These are phyloP conservation scores for Euphorbia pulcherrima DNA, from an alignment of 345 rosid species.

Conservation along the genomic window DNA sequence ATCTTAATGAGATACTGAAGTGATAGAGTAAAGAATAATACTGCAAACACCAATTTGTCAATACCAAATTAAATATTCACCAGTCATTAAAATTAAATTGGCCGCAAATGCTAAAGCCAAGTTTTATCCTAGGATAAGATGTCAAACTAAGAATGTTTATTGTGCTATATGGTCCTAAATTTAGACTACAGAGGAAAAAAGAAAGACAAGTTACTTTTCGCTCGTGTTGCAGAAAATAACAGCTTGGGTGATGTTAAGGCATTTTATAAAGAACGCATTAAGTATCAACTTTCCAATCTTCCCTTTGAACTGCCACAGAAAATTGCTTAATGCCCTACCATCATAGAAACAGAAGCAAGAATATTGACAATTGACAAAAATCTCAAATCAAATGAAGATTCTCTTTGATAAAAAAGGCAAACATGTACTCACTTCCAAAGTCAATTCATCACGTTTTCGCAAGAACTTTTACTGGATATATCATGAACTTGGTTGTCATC, in stretches of 20 bases:
- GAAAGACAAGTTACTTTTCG: constrained; percentile 51
- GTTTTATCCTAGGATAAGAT: not conserved
- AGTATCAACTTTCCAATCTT: constrained; percentile 98
- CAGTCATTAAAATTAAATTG: not conserved
- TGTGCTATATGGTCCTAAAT: not conserved
- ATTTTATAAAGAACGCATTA: constrained; percentile 89
- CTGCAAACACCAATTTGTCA: not conserved
- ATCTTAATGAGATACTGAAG: not conserved
- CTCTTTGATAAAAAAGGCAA: not conserved
- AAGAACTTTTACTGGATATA: constrained; percentile 90
- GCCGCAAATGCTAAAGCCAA: not conserved
- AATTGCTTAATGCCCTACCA: constrained; percentile 91
- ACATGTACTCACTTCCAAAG: constrained; percentile 59
- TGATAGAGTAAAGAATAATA: not conserved
- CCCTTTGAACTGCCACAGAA: constrained; percentile 89
- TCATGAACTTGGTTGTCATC: constrained; percentile 90
- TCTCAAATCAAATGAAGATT: not conserved
- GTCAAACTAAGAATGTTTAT: not conserved
- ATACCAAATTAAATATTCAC: not conserved
- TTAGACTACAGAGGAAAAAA: not conserved
- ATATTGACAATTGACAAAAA: not conserved
- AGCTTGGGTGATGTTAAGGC: constrained; percentile 89
- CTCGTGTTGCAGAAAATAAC: constrained; percentile 97
- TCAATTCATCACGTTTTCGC: constrained; percentile 98
- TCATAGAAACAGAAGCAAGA: constrained; percentile 10